phyloP scores from a whole-genome alignment of 345 rosid genomes.

The Lepidium didymum region DNA sequence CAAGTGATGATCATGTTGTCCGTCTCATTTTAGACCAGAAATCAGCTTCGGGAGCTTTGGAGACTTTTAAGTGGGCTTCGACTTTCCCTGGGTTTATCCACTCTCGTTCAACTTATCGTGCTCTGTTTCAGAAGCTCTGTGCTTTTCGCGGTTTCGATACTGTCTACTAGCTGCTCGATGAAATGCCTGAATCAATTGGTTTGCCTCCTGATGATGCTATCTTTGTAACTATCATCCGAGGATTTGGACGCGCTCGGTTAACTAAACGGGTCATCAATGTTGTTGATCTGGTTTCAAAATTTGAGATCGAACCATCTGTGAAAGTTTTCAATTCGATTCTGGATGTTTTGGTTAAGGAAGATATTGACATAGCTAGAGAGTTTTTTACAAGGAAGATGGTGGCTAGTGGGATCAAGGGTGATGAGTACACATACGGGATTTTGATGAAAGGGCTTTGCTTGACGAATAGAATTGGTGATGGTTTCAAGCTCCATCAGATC shows the following conservation, averaged over 20 bases:
- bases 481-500: slow-evolving; percentile 73
- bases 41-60: slow-evolving; percentile 47
- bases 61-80: slow-evolving; percentile 78
- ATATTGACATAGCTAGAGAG: slow-evolving; percentile 76
- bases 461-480: slow-evolving; percentile 77
- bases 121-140: slow-evolving; percentile 54
- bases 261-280: slow-evolving; percentile 45
- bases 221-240: slow-evolving; percentile 58
- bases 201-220: slow-evolving; percentile 60
- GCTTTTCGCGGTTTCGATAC: slow-evolving; percentile 51
- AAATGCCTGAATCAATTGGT: slow-evolving; percentile 65
- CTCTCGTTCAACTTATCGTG: slow-evolving; percentile 76
- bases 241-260: slow-evolving; percentile 59
- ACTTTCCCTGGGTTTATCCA: slow-evolving; percentile 53
- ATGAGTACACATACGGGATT: slow-evolving; percentile 77
- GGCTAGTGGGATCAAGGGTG: slow-evolving; percentile 56
- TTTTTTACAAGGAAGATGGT: slow-evolving; percentile 78
- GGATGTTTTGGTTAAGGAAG: slow-evolving; percentile 73
- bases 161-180: slow-evolving; percentile 74
- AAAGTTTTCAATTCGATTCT: slow-evolving; percentile 65
- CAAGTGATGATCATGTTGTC: slow-evolving; percentile 53
- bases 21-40: slow-evolving; percentile 70
- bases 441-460: slow-evolving; percentile 89
- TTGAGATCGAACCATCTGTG: slow-evolving; percentile 48
- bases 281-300: slow-evolving; percentile 44